Conservation (phyloP, 768 basidiomycete species). For the Russula ochroleuca region DNA sequence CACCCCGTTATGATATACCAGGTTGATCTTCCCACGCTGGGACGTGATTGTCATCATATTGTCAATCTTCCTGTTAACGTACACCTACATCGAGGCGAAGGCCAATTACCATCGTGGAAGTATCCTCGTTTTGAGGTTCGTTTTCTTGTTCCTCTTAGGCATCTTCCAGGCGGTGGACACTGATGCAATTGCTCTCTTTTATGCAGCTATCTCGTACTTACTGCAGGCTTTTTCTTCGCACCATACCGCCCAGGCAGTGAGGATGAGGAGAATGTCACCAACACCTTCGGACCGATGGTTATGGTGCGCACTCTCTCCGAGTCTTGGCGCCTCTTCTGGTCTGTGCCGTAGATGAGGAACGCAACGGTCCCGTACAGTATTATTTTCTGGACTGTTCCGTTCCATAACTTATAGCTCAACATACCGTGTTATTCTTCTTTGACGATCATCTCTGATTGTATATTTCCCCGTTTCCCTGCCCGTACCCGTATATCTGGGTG, state of each 20-base stretch:
- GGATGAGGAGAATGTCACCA: slow-evolving; percentile 1
- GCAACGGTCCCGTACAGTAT: neutral
- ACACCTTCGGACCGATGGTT: slow-evolving; percentile 7
- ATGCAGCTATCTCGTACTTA: slow-evolving; percentile 82
- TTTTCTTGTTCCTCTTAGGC: neutral
- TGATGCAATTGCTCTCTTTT: neutral
- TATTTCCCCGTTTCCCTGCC: neutral
- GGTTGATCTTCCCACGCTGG: slow-evolving; percentile 97
- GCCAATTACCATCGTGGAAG: slow-evolving; percentile 97
- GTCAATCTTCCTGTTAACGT: slow-evolving; percentile 96
- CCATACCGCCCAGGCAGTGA: slow-evolving; percentile 40
- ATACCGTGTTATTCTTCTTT: slow-evolving; percentile 2
- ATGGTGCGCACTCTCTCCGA: slow-evolving; percentile 20
- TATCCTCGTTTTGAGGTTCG: slow-evolving; percentile 86
- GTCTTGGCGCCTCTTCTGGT: slow-evolving; percentile 21
- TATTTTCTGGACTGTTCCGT: neutral
- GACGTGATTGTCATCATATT: slow-evolving; percentile 93
- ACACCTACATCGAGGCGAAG: slow-evolving; percentile 98
- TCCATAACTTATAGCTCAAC: slow-evolving; percentile 18
- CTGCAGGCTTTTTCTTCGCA: slow-evolving; percentile 90
- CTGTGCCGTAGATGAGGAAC: neutral
- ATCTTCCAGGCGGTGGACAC: neutral
- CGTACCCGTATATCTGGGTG: neutral
- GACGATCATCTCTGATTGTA: slow-evolving; percentile 9
- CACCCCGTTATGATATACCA: slow-evolving; percentile 33